Evolutionary conservation across 768 basidiomycete genomes (phyloP).

Genomic region (Mycena galopus): DNA sequence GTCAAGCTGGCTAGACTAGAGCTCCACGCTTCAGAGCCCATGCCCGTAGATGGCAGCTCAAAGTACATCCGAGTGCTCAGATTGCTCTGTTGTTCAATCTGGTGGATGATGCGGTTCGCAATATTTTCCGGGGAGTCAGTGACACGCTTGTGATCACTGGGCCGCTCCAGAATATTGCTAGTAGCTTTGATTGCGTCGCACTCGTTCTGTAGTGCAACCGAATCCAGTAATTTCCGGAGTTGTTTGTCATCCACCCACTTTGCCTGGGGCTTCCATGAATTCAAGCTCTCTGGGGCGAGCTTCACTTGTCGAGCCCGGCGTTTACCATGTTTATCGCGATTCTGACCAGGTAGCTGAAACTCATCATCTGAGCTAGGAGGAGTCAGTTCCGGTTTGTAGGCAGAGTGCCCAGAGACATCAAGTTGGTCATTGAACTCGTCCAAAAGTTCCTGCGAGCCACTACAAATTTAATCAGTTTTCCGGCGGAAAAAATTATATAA

Average conservation of each 20-base stretch:
- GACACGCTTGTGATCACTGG: not conserved
- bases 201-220: not conserved
- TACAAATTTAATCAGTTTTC: not conserved
- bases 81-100: constrained; percentile 16
- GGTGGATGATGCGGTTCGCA: not conserved
- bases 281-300: too few relatives aligned
- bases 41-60: not conserved
- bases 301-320: too few relatives aligned
- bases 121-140: not conserved
- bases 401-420: too few relatives aligned
- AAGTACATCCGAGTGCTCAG: constrained; percentile 25
- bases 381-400: not conserved
- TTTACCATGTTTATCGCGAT: not conserved
- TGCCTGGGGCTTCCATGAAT: too few relatives aligned
- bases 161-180: not conserved
- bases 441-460: not conserved
- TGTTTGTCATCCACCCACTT: not conserved
- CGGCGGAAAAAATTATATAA: not conserved
- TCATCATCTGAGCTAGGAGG: not conserved
- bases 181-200: not conserved
- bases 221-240: not conserved
- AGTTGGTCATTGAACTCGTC: not conserved
- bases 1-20: not conserved
- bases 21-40: not conserved
- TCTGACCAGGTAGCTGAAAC: not conserved